A percentile compares a stretch with the other conserved stretches of the same genome.
These are phyloP conservation scores for Lasiodiplodia gonubiensis DNA, from an alignment of 2,329 filamentous ascomycete species.

Conservation along the genomic window DNA sequence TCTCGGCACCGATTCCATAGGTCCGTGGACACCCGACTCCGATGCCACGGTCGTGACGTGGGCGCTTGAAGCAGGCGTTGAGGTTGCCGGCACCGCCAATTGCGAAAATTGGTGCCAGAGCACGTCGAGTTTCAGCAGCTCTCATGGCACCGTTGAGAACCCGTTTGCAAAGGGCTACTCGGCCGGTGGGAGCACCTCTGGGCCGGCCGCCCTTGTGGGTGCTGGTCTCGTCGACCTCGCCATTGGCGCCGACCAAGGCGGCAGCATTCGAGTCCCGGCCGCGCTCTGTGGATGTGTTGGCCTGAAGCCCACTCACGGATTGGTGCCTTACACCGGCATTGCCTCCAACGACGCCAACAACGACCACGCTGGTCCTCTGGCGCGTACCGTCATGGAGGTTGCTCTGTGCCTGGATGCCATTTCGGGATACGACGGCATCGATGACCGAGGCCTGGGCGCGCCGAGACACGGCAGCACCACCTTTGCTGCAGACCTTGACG, in stretches of 20 bases:
- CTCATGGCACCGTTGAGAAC: slow-evolving; percentile 49
- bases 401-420: slow-evolving; percentile 41
- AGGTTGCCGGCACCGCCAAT: slow-evolving; percentile 57
- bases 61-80: slow-evolving; percentile 57
- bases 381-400: slow-evolving; percentile 36
- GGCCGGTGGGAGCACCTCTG: slow-evolving; percentile 56
- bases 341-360: slow-evolving; percentile 43
- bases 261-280: slow-evolving; percentile 46
- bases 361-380: slow-evolving; percentile 51
- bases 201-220: slow-evolving; percentile 52
- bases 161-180: slow-evolving; percentile 54
- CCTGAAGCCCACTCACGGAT: slow-evolving; percentile 55
- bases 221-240: slow-evolving; percentile 45
- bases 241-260: slow-evolving; percentile 49
- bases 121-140: slow-evolving; percentile 55
- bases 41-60: slow-evolving; percentile 62
- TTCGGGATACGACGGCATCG: slow-evolving; percentile 39
- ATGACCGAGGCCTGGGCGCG: slow-evolving; percentile 41
- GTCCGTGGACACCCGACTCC: slow-evolving; percentile 57
- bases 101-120: slow-evolving; percentile 63
- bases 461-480: slow-evolving; percentile 35
- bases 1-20: slow-evolving; percentile 58
- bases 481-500: slow-evolving; percentile 32
- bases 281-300: slow-evolving; percentile 45
- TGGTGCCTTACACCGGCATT: slow-evolving; percentile 59